Base-by-base conservation (phyloP, 257 asterid species). In the Petunia secreta region DNA sequence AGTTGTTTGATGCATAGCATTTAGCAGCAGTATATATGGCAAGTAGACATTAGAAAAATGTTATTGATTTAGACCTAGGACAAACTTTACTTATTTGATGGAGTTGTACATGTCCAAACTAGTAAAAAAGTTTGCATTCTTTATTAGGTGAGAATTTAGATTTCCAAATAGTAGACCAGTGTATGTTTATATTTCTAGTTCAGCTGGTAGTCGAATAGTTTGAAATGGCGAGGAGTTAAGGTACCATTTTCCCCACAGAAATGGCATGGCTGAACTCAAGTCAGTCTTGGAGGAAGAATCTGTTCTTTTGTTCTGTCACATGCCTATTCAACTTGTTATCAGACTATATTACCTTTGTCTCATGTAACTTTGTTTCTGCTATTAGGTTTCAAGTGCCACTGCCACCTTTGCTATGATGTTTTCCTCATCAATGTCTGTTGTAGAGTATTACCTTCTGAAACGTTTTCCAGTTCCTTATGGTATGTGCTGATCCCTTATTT, bases 361-460 rank as follows among this genome's bases (percentile, higher is more conserved):
- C 78, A 34, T 50, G 78, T 34, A 25, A 50, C 78, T 36, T 44
- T 34, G 62, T 50, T 73, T 83, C 50, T 74, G 39, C 55, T 78
- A 58, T 39, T 82, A 95, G 99, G 99, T 95, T 81, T 93, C 99
- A 78, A 95, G 99, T 90, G 98, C 99, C 43, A 95, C 99, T 0
- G 98, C 99, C 71, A 93, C 99, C 74, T 95, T 90, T 83, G 97
- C 97, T 63, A 95, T 95, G 99, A 91, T 91, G 98, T 95, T 95
- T 92, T 95, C 99, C 69, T 92, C 99, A 14, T 95, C 99, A 6
- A 95, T 95, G 99, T 95, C 99, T 3, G 99, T 95, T 48, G 94
- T 95, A 11, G 98, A 95, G 86, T 95, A 95, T 80, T 92, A 95
- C 88, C 97, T 95, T 57, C 87, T 95, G 25, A 93, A 91, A 65